Evolutionary conservation across 140 eudicot genomes (phyloP).

Genomic region (Flaveria floridana): DNA sequence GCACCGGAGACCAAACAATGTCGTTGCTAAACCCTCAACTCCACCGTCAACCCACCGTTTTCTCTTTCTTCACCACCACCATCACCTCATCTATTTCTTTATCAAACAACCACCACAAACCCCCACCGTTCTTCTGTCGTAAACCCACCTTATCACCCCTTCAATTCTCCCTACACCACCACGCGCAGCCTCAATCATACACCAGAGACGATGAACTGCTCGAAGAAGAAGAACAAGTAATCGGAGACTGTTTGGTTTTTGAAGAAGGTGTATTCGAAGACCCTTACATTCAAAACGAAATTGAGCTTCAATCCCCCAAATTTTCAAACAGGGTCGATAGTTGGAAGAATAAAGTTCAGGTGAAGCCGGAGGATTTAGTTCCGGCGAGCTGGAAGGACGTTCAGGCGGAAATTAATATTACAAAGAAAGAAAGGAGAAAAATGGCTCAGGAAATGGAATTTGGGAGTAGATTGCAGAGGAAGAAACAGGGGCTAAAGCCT

Average conservation of each 20-base stretch:
- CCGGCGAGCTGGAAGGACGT: conserved; percentile 76
- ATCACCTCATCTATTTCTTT: conserved; percentile 1
- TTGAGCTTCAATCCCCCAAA: conserved; percentile 16
- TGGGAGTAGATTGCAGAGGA: conserved; percentile 52
- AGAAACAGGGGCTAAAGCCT: conserved; percentile 48
- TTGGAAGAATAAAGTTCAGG: conserved; percentile 11
- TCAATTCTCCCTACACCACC: conserved; percentile 30
- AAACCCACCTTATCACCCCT: conserved; percentile 27
- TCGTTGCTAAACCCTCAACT: conserved; percentile 27
- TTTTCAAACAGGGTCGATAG: not conserved
- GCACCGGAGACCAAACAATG: conserved; percentile 28
- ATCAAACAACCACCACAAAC: not conserved
- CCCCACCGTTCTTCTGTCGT: conserved; percentile 20
- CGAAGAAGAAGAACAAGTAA: conserved; percentile 37
- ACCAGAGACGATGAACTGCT: conserved; percentile 24
- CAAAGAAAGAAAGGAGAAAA: conserved; percentile 80
- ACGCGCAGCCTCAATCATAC: conserved; percentile 20
- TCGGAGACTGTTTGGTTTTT: conserved; percentile 89
- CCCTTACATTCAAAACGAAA: conserved; percentile 39
- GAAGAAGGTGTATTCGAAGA: conserved; percentile 91
- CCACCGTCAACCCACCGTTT: conserved; percentile 24
- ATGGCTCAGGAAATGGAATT: conserved; percentile 62
- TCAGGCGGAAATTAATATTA: conserved; percentile 69
- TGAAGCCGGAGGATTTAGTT: conserved; percentile 56
- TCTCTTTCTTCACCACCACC: conserved; percentile 24